Conservation (phyloP, 768 basidiomycete species). For the Daedaleopsis sinensis region DNA sequence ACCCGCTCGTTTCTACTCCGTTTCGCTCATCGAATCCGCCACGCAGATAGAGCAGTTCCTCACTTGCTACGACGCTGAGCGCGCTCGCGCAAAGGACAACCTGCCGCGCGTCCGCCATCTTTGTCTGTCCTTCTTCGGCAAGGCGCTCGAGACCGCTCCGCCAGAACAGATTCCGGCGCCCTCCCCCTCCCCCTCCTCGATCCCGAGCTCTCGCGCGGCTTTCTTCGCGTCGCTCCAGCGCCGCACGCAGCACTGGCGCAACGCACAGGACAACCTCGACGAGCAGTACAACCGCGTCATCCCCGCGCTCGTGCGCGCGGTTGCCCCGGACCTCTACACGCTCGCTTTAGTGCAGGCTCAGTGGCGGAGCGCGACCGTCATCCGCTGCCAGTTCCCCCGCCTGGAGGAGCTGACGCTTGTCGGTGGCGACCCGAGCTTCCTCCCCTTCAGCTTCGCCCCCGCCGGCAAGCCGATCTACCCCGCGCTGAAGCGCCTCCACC, state of each 20-base stretch:
- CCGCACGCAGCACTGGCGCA: conserved; percentile 15
- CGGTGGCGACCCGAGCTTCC: conserved; percentile 21
- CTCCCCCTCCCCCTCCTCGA: background rate
- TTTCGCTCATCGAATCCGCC: conserved; percentile 15
- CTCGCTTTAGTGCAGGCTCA: conserved; percentile 17
- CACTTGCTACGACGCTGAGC: conserved; percentile 12
- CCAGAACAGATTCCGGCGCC: background rate
- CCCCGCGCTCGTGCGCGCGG: conserved; percentile 16
- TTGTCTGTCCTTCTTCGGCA: conserved; percentile 15
- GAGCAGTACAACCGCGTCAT: conserved; percentile 14
- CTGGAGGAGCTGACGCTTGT: conserved; percentile 15
- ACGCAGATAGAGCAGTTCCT: conserved; percentile 16
- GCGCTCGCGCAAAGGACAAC: conserved; percentile 7
- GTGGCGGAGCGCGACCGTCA: conserved; percentile 14
- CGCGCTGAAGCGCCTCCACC: conserved; percentile 16
- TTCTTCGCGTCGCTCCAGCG: conserved; percentile 15
- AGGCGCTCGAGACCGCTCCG: background rate
- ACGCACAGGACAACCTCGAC: conserved; percentile 15
- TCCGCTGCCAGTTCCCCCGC: conserved; percentile 11
- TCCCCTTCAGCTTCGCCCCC: conserved; percentile 12
- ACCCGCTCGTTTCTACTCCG: conserved; percentile 20
- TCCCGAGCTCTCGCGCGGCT: conserved; percentile 8
- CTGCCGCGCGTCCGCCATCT: conserved; percentile 18
- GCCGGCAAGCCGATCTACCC: conserved; percentile 12
- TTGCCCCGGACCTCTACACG: conserved; percentile 15